Evolutionary conservation across 2,329 filamentous ascomycete genomes (phyloP), one percentile per base, ranked within the genome.

Genomic region (Neonectria ditissima): DNA sequence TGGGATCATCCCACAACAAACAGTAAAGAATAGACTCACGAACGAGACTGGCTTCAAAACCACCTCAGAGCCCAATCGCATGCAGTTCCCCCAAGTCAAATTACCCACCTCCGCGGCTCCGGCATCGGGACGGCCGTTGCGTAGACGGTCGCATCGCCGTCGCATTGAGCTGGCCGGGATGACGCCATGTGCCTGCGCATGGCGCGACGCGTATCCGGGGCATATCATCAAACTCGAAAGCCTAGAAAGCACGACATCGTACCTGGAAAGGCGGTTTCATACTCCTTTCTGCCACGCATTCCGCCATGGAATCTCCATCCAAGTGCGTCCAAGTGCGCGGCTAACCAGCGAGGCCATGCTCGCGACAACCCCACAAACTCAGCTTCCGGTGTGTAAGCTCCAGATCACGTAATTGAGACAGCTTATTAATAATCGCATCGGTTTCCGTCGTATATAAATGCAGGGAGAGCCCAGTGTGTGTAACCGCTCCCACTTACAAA

Each of bases 171-270:
- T 20, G n/a, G n/a, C 47, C 16, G 26, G 10, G 22, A 62, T 62
- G 59, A 62, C 59, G 59, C 59, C 48, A 62, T 62, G 54, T 58
- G 32, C 59, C 54, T 57, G 48, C 41, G 32, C 13, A 62, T 62
- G 59, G 28, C 48, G 59, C 48, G 32, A 62, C 48, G 14, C 7
- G 10, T 4, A 30, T 45, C 30, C 47, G 43, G 53, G 53, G 34
- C 37, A 22, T 18, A 41, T 16, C n/a, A 13, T 53, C 30, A 4
- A 4, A 47, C 16, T 14, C 11, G n/a, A 26, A 24, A 41, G 2
- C 34, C 24, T 45, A n/a, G 16, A 61, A 61, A 62, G 52, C 59
- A 62, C 59, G 59, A 62, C 59, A 62, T 62, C 50, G 32, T 14
- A 51, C 30, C 26, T 37, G 18, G 5, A 30, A 50, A 44, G 44